Conservation (phyloP, 805 yeast species). For the Priceomyces haplophilus region DNA sequence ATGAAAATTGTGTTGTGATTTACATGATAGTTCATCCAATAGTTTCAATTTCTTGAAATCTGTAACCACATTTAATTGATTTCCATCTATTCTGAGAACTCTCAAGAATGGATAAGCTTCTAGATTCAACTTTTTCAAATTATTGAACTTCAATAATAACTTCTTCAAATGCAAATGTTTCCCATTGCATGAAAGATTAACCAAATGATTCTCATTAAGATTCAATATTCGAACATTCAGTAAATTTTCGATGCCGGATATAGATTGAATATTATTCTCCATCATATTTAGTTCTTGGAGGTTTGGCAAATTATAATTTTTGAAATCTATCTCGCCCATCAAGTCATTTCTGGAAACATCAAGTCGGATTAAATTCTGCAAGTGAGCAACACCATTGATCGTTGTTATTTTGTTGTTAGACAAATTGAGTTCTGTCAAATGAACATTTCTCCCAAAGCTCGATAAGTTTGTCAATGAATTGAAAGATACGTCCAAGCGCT, state of each 20-base stretch:
- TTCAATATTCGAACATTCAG: slow-evolving; percentile 38
- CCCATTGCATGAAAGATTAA: slow-evolving; percentile 15
- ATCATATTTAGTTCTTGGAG: slow-evolving; percentile 45
- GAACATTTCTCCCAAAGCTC: slow-evolving; percentile 37
- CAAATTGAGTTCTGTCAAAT: slow-evolving; percentile 40
- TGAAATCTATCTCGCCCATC: slow-evolving; percentile 37
- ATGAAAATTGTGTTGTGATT: slow-evolving; percentile 26
- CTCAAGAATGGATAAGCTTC: slow-evolving; percentile 36
- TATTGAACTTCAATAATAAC: slow-evolving; percentile 36
- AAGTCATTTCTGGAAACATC: slow-evolving; percentile 43
- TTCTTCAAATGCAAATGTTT: slow-evolving; percentile 34
- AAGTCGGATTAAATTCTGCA: slow-evolving; percentile 39
- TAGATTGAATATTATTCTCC: slow-evolving; percentile 34
- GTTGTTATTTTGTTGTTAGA: slow-evolving; percentile 33
- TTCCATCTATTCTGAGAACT: slow-evolving; percentile 46
- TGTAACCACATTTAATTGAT: slow-evolving; percentile 21
- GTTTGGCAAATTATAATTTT: slow-evolving; percentile 29
- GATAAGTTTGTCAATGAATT: slow-evolving; percentile 37
- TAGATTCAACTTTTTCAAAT: slow-evolving; percentile 30
- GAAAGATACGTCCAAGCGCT: slow-evolving; percentile 36
- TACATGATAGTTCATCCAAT: slow-evolving; percentile 43
- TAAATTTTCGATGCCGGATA: slow-evolving; percentile 36
- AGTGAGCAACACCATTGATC: slow-evolving; percentile 34
- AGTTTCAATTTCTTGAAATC: slow-evolving; percentile 28
- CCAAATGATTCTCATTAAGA: slow-evolving; percentile 40